Evolutionary conservation across 257 asterid genomes (phyloP).

Genomic region (Ajuga chamaepitys): DNA sequence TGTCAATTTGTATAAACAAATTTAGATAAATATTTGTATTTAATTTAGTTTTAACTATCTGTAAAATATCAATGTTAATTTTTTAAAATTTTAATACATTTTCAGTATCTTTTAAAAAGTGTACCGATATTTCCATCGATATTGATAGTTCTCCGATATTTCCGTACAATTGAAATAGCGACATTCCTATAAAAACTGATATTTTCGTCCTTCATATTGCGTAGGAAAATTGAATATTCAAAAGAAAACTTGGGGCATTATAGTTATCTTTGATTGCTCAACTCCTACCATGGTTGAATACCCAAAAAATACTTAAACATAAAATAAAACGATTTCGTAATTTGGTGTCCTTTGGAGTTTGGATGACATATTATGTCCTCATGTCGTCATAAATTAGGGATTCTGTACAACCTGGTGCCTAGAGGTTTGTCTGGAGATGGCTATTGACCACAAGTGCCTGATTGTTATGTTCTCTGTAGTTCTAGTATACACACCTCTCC

Average conservation of each 20-base stretch:
- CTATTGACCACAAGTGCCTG: not conserved
- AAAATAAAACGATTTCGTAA: not conserved
- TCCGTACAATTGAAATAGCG: no score
- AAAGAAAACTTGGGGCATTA: not conserved
- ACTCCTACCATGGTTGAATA: not conserved
- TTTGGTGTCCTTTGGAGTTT: not conserved
- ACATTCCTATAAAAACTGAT: no score
- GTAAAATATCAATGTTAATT: no score
- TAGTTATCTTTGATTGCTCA: not conserved
- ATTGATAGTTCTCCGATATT: no score
- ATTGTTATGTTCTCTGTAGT: not conserved
- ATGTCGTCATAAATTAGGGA: not conserved
- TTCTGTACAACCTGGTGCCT: not conserved
- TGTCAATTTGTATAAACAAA: no score
- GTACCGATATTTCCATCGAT: no score
- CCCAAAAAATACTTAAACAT: not conserved
- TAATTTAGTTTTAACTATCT: no score
- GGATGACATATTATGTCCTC: not conserved
- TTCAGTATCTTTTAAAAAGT: no score
- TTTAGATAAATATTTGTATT: no score
- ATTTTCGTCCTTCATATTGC: not conserved
- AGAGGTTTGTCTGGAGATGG: not conserved
- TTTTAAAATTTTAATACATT: no score
- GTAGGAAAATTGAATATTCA: not conserved
- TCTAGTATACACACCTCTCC: not conserved